Evolutionary conservation across 177 flowering plant genomes (phyloP).

Genomic region (Tripterygium wilfordii): DNA sequence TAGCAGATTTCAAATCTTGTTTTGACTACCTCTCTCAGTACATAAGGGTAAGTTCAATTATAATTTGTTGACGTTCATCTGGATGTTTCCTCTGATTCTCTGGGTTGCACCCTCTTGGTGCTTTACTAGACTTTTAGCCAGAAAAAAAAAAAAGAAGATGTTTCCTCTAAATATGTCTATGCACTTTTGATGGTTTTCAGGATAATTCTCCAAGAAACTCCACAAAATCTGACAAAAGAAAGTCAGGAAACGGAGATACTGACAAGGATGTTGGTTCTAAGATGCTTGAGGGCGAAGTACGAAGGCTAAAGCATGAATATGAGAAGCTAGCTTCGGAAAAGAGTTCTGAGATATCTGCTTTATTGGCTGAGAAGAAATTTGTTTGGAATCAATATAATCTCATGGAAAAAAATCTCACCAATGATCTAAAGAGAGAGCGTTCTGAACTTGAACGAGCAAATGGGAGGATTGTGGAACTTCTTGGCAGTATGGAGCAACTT

Average conservation of each 20-base stretch:
- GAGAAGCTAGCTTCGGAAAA: slow-evolving; percentile 46
- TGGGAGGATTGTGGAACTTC: slow-evolving; percentile 41
- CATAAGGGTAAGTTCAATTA: too few relatives aligned
- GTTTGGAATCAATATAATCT: slow-evolving; percentile 68
- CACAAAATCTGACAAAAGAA: slow-evolving; percentile 11
- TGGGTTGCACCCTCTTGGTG: too few relatives aligned
- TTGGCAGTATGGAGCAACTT: slow-evolving; percentile 42
- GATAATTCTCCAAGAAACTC: slow-evolving; percentile 12
- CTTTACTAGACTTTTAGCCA: too few relatives aligned
- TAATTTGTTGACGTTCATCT: too few relatives aligned
- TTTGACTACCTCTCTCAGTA: slow-evolving; percentile 33
- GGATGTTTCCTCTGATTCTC: too few relatives aligned
- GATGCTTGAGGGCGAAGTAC: slow-evolving; percentile 39
- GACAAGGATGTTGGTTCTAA: slow-evolving; percentile 14
- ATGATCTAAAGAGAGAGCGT: slow-evolving; percentile 32
- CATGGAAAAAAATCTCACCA: slow-evolving; percentile 42
- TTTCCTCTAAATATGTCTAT: too few relatives aligned
- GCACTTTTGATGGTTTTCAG: too few relatives aligned
- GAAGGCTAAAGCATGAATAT: slow-evolving; percentile 38
- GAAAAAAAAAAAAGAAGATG: too few relatives aligned
- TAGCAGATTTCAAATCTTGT: slow-evolving; percentile 41
- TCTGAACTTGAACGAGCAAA: slow-evolving; percentile 46
- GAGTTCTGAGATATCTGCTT: slow-evolving; percentile 53
- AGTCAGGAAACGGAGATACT: slow-evolving; percentile 8
- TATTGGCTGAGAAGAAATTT: slow-evolving; percentile 63